Base-by-base conservation (phyloP, 331 rosid species). In the Malus hybrid region DNA sequence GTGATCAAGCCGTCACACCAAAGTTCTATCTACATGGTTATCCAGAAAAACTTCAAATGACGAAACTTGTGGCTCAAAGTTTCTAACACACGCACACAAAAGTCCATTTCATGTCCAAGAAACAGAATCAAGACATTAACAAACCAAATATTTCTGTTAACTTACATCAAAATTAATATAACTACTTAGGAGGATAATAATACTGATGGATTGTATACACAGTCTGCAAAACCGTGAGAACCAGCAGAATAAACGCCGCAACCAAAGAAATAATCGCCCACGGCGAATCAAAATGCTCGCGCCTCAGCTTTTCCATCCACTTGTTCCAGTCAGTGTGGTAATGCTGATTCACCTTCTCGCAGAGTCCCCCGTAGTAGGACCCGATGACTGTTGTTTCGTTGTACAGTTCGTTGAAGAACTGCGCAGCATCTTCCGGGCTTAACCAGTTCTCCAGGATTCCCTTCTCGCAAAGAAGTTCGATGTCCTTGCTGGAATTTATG, bases 211-310 rank as follows among this genome's bases (percentile, higher is more conserved):
- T 7, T 36, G 75, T 44, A 56, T 3, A 77, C 14, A 6, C 0
- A 7, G 82, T 74, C 72, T 82, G 85, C 19, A 78, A 4, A 9
- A 82, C 7, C 48, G 74, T 34, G 68, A 68, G 57, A 14, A 32
- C 3, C 44, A 39, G 44, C 44, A 39, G 44, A 39, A 39, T 39
- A 39, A 39, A 4, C 1, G 66, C 71, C 5, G 63, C 65, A 19
- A 63, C 2, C 11, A 70, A 8, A 2, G 79, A 63, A 32, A 77
- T 42, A 11, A 13, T 3, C 2, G 58, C 26, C 85, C 79, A 73
- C 2, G 61, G 72, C 6, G 72, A 71, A 1, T 18, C 2, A 34
- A 78, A 78, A 52, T 78, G 39, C 3, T 53, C 70, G 1, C 60
- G 48, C 72, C 3, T 75, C 66, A 55, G 13, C 4, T 32, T 71